phyloP scores from a whole-genome alignment of 208 protist species.

The Leishmania gerbilli region DNA sequence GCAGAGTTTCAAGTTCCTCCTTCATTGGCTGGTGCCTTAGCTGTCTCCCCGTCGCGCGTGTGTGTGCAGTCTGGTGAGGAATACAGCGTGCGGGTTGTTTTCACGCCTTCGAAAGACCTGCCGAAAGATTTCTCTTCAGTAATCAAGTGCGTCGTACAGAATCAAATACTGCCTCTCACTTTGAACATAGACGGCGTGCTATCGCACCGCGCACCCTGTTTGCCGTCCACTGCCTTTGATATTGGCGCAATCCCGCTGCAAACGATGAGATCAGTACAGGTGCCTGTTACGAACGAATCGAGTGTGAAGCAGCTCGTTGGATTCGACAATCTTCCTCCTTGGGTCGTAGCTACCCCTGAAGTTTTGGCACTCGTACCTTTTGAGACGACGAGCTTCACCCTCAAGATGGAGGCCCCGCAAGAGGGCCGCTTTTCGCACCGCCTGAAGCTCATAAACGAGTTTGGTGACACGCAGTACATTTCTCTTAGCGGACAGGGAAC shows the following conservation, averaged over 20 bases:
- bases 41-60: slow-evolving; percentile 35
- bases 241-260: slow-evolving; percentile 13
- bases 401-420: slow-evolving; percentile 29
- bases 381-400: slow-evolving; percentile 21
- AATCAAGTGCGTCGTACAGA: slow-evolving; percentile 30
- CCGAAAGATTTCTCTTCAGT: slow-evolving; percentile 17
- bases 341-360: slow-evolving; percentile 19
- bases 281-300: slow-evolving; percentile 31
- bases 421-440: slow-evolving; percentile 33
- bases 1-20: slow-evolving; percentile 24
- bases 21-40: slow-evolving; percentile 14
- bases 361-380: slow-evolving; percentile 21
- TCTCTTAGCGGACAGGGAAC: slow-evolving; percentile 22
- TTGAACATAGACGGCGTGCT: slow-evolving; percentile 15
- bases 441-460: slow-evolving; percentile 32
- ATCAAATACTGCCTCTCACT: slow-evolving; percentile 26
- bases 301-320: slow-evolving; percentile 30
- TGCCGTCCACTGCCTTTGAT: slow-evolving; percentile 17
- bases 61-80: slow-evolving; percentile 53
- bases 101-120: slow-evolving; percentile 32
- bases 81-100: slow-evolving; percentile 40
- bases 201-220: slow-evolving; percentile 16
- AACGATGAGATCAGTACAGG: slow-evolving; percentile 13
- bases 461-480: slow-evolving; percentile 28
- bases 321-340: slow-evolving; percentile 25